Evolutionary conservation across 805 yeast genomes (phyloP), one percentile per base, ranked within the genome.

Genomic region (Sugiyamaella valdiviana): DNA sequence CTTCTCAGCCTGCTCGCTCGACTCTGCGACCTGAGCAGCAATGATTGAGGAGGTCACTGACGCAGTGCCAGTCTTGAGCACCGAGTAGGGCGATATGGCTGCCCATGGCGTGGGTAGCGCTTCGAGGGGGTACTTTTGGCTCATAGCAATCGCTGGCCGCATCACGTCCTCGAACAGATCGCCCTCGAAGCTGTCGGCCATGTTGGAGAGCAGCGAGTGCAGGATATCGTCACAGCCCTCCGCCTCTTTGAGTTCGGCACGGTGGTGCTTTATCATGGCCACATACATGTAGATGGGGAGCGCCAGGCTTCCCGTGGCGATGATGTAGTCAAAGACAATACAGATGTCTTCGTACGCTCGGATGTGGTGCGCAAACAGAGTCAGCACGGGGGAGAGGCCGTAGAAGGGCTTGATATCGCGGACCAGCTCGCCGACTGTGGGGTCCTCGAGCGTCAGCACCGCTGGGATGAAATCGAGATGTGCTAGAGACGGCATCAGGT

Each of bases 281-380:
- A 75, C 76, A 62, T 85, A 89, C 15, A 88, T 59, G 52, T 83
- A 80, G 9, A 86, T 58, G 5, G 78, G 74, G 14, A 75, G 66
- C 2, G 72, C 57, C 47, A 85, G 75, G 0, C 85, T 77, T 45
- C 73, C 73, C 41, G 77, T 67, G 16, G 82, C 71, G 36, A 89
- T 66, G 6, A 83, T 69, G 47, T 75, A 77, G 61, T 87, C 95
- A 78, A 93, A 86, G 2, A 91, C 64, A 2, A 73, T 64, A 48
- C 78, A 70, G 5, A 85, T 65, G 23, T 77, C 75, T 10, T 67
- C 67, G 42, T 75, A 66, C 29, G 73, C 70, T 39, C 70, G 66
- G 16, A 77, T 54, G 51, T 87, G 89, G 66, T 90, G 97, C 6
- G 91, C 70, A 61, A 82, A 87, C 41, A 86, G 57, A 1, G 98